These are phyloP conservation scores for Rhodotorula toruloides DNA, from an alignment of 768 basidiomycete genomes.

Conservation along the genomic window DNA sequence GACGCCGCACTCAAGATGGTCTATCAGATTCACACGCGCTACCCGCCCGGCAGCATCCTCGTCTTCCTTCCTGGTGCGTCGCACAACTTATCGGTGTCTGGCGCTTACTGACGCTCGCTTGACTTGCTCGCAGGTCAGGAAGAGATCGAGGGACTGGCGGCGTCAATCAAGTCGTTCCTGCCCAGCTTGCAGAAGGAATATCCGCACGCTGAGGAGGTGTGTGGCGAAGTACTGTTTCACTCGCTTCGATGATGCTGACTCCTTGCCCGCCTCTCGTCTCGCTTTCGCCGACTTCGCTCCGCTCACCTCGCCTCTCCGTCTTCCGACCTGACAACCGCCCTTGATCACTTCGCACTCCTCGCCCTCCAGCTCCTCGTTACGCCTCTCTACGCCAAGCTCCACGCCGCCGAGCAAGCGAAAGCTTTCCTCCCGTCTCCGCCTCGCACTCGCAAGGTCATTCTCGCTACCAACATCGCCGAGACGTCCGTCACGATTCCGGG, in stretches of 20 bases:
- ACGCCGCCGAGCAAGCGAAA: constrained; percentile 67
- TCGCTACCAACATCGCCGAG: constrained; percentile 97
- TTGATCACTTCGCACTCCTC: no score
- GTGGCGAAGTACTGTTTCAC: no score
- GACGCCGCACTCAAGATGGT: constrained; percentile 87
- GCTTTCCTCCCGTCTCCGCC: constrained; percentile 66
- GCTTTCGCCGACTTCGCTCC: no score
- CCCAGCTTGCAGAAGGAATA: constrained; percentile 11
- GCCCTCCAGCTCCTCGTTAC: constrained; percentile 61
- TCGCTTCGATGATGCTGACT: no score
- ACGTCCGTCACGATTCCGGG: constrained; percentile 97
- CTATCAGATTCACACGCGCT: constrained; percentile 82
- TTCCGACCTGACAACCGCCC: no score
- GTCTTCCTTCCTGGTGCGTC: constrained; percentile 72
- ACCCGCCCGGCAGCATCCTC: constrained; percentile 77
- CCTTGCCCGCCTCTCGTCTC: no score
- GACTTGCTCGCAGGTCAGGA: constrained; percentile 70
- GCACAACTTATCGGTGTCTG: neutral
- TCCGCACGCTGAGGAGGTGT: constrained; percentile 11
- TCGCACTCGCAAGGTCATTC: constrained; percentile 77
- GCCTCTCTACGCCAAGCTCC: constrained; percentile 81
- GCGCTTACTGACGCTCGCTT: no score
- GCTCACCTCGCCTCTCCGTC: no score
- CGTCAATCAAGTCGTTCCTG: constrained; percentile 56
- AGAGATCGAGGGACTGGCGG: constrained; percentile 83